Base-by-base conservation (phyloP, 2,329 filamentous ascomycete genomes). In the Aspergillus fijiensis region DNA sequence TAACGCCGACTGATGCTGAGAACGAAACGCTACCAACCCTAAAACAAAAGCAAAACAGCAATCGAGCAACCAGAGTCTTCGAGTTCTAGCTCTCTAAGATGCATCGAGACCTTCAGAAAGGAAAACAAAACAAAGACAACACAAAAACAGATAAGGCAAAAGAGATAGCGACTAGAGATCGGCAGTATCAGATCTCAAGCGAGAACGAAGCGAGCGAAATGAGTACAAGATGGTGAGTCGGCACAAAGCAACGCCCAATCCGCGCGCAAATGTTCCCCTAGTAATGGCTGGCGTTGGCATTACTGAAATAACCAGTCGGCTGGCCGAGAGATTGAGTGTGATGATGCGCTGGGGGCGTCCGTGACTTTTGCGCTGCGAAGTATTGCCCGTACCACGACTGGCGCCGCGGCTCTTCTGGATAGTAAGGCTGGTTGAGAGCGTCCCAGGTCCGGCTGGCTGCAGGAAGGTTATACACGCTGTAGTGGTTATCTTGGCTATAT, bases 391-490 rank as follows among this genome's bases (percentile, higher is more conserved):
- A 73, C 73, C 72, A 75, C 14, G 71, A 72, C 23, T 68, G 67
- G 23, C 71, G 72, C 16, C 75, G 72, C 9, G 71, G 69, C 55
- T 75, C 70, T 49, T 74, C 70, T 7, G 69, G 60, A 21, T 66
- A 67, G 51, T 67, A 68, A 25, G 68, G 57, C 51, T 75, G 73
- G 49, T 73, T 73, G 16, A 76, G 60, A 51, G 70, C 69, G 63
- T 76, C 74, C 74, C 72, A 75, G 6, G 74, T 76, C 52, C 69
- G 74, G 52, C 68, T 76, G 19, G 74, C 74, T 2, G 63, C 62
- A 1, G 74, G 74, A 29, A 76, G 65, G 50, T 72, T 76, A 63
- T 77, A 77, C 55, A 76, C 57, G 57, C 54, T 66, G 55, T 60
- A 64, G 29, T 64, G 61, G 39, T 55, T 65, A 49, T 55, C 55